A percentile compares a stretch with the other conserved stretches of the same genome.
Conservation (phyloP, 139 green algal genomes). For the Desmodesmus armatus region DNA sequence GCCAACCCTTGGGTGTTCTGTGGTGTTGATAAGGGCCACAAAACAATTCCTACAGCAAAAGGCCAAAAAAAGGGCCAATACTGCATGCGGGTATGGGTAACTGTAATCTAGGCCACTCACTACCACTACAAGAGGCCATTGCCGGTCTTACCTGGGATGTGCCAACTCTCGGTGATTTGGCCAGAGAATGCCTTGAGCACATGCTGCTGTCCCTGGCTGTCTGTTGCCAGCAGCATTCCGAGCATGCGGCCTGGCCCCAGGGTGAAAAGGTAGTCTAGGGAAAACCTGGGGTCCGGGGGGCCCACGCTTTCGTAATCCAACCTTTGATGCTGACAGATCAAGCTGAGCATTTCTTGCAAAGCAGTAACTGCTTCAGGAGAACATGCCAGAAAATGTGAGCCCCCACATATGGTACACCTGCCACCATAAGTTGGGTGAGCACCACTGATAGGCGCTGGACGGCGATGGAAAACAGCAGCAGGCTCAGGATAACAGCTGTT, state of each 20-base stretch:
- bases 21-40: no score
- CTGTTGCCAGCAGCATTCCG: constrained; percentile 49
- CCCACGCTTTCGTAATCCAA: constrained; percentile 43
- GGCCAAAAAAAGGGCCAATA: no score
- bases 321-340: not conserved
- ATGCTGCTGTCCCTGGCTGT: not conserved
- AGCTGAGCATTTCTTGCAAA: not conserved
- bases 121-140: not conserved
- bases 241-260: constrained; percentile 62
- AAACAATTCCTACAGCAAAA: no score
- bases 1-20: no score
- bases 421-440: no score
- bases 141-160: constrained; percentile 38
- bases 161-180: constrained; percentile 57
- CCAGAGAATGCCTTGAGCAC: constrained; percentile 55
- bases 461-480: no score
- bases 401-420: constrained; percentile 13
- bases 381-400: constrained; percentile 13
- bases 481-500: no score
- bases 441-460: no score
- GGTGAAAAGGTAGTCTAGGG: constrained; percentile 44
- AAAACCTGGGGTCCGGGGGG: constrained; percentile 15
- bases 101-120: no score
- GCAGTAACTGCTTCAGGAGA: not conserved
- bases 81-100: not conserved